Base-by-base conservation (phyloP, 2,329 filamentous ascomycete genomes). In the Microascus cirrosus region DNA sequence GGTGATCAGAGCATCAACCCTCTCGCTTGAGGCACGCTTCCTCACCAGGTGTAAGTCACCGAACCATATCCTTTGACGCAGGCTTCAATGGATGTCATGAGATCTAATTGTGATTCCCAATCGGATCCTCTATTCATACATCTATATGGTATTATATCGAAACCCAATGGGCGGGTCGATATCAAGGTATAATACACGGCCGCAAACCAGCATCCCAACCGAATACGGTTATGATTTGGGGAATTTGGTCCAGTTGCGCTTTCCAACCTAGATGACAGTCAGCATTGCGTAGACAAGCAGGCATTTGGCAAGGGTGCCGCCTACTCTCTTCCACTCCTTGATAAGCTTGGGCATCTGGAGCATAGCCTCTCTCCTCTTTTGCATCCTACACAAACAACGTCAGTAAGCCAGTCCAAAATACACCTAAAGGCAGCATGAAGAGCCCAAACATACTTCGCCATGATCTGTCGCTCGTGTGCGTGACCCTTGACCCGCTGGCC, bases 401-500 rank as follows among this genome's bases (percentile, higher is more conserved):
- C 13, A 50, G 45, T 20, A 22, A 50, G 3, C 39, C 39, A 50
- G 8, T 24, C 45, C 8, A 50, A 24, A 12, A 8, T 8, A 12
- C 13, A 24, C 7, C 45, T 24, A 11, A 24, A 13, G 45, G 22
- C 20, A 10, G 8, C 6, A 18, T 45, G 7, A 45, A 45, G n/a
- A 6, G n/a, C n/a, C n/a, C 18, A 15, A 58, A 78, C 83, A 62
- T 83, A 84, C 78, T 86, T 84, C 61, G 81, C 78, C 74, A 89
- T 86, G 76, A 96, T 77, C 67, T 87, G 87, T 69, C 94, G 84
- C 79, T 99, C 94, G 84, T 92, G 89, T 65, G 84, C 80, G 74
- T 96, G 93, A 72, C 94, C 94, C 86, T 97, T 99, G 71, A 96
- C 93, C 73, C 81, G 85, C 74, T 96, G 86, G 59, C 91, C 93